Conservation (phyloP, 495 filamentous ascomycete genomes). For the Bathelium albidoporum region DNA sequence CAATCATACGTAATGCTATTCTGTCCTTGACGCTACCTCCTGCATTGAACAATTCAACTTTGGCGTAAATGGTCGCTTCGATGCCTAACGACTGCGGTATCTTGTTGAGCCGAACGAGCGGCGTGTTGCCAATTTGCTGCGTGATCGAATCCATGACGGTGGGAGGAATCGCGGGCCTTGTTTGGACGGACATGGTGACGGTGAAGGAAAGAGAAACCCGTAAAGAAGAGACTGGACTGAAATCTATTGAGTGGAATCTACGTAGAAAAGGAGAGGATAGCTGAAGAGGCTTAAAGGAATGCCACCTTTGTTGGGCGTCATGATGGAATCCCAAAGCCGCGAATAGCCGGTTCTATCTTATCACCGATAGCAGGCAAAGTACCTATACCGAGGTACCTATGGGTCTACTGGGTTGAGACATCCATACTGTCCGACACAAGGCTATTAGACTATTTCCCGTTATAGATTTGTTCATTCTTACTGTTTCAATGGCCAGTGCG, state of each 20-base stretch:
- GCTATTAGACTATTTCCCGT: too few relatives aligned
- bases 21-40: constrained; percentile 97
- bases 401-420: too few relatives aligned
- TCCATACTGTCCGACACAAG: too few relatives aligned
- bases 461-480: too few relatives aligned
- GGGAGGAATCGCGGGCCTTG: constrained; percentile 43
- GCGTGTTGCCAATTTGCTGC: constrained; percentile 85
- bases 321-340: neutral
- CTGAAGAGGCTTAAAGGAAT: neutral
- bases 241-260: neutral
- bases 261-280: neutral
- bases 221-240: neutral
- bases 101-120: constrained; percentile 82
- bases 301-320: neutral
- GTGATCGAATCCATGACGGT: constrained; percentile 48
- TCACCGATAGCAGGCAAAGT: too few relatives aligned
- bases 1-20: constrained; percentile 95
- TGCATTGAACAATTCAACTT: constrained; percentile 94
- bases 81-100: constrained; percentile 85
- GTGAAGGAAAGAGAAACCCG: neutral
- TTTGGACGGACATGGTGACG: constrained; percentile 39
- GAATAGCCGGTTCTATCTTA: neutral
- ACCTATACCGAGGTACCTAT: too few relatives aligned
- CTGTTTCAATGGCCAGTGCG: too few relatives aligned
- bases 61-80: constrained; percentile 83